phyloP scores from a whole-genome alignment of 257 asterid species.

The Vinca minor region DNA sequence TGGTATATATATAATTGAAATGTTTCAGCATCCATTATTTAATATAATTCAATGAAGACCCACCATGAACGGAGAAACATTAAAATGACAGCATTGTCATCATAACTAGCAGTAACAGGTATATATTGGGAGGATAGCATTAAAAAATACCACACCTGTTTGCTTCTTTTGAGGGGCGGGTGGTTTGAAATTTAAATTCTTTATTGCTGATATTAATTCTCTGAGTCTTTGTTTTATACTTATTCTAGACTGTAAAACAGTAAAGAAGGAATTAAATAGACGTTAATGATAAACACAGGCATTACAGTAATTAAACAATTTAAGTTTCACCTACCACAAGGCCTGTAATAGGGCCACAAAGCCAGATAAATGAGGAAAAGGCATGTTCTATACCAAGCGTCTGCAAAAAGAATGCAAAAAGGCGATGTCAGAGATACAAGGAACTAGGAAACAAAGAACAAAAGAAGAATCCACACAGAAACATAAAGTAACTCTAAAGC shows the following conservation, averaged over 20 bases:
- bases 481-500: neutral
- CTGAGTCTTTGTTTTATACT: neutral
- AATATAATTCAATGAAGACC: too few relatives aligned
- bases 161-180: neutral
- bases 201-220: neutral
- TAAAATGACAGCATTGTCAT: neutral
- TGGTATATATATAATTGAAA: too few relatives aligned
- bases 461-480: neutral
- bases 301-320: too few relatives aligned
- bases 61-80: neutral
- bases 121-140: neutral
- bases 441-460: constrained; percentile 10
- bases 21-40: too few relatives aligned
- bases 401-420: constrained; percentile 47
- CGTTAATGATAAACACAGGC: constrained; percentile 1
- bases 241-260: neutral
- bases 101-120: neutral
- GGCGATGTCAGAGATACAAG: constrained; percentile 19
- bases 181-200: neutral
- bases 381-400: constrained; percentile 96
- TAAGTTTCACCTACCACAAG: constrained; percentile 64
- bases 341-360: constrained; percentile 99
- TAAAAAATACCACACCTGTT: neutral
- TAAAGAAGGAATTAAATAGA: neutral
- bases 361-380: constrained; percentile 97